Conservation (phyloP, 1,284 basidiomycete genomes). For the Thelephora terrestris region DNA sequence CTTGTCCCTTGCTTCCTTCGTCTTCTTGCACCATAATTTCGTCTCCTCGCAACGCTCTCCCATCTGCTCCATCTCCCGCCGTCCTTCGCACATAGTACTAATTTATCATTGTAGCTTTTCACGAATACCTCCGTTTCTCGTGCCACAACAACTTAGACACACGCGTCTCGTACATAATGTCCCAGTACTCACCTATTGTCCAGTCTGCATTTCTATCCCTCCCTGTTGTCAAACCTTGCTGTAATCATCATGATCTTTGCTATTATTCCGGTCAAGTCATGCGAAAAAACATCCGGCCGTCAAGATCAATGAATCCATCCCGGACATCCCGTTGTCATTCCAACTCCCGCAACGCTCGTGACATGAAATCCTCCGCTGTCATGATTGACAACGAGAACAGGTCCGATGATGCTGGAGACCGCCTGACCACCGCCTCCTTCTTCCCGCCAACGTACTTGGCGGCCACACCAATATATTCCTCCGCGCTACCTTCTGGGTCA, state of each 20-base stretch:
- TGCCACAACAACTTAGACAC: too few relatives aligned
- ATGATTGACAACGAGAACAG: conserved; percentile 17
- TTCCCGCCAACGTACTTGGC: conserved; percentile 34
- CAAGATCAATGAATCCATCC: background rate
- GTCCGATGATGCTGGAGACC: conserved; percentile 5
- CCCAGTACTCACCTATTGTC: too few relatives aligned
- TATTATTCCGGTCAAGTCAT: background rate
- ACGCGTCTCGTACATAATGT: too few relatives aligned
- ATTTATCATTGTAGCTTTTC: too few relatives aligned
- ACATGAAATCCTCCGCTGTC: conserved; percentile 14
- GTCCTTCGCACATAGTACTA: too few relatives aligned
- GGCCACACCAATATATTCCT: conserved; percentile 53
- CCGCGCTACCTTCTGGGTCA: conserved; percentile 13
- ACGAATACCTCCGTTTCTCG: too few relatives aligned
- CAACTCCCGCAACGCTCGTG: conserved; percentile 32
- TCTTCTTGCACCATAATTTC: background rate
- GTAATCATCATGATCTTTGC: too few relatives aligned
- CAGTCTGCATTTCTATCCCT: background rate
- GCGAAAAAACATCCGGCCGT: background rate
- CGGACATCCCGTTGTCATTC: conserved; percentile 3
- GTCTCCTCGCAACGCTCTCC: background rate
- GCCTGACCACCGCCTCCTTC: conserved; percentile 10
- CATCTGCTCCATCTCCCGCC: too few relatives aligned
- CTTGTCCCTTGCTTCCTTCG: background rate
- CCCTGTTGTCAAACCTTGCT: background rate